These are phyloP conservation scores for Forsythia viridissima DNA, from an alignment of 257 asterid genomes.

Conservation along the genomic window DNA sequence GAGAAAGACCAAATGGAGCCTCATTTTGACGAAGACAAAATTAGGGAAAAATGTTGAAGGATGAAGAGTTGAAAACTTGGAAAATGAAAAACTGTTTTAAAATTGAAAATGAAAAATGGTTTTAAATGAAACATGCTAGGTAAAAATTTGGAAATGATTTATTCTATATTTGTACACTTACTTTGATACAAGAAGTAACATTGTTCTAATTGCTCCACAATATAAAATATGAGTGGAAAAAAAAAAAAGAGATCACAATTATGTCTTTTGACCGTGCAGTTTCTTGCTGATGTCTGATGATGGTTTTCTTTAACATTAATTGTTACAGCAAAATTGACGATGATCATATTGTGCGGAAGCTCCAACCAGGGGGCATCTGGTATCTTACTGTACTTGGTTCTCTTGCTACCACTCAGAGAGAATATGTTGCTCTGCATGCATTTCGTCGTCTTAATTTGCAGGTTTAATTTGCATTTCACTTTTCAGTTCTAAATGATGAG, in stretches of 20 bases:
- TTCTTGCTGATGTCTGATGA: constrained; percentile 21
- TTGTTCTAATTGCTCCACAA: neutral
- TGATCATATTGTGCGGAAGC: constrained; percentile 86
- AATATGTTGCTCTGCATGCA: constrained; percentile 89
- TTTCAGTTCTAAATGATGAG: neutral
- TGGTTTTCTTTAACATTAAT: constrained; percentile 4
- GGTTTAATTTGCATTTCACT: constrained; percentile 43
- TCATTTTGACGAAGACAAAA: neutral
- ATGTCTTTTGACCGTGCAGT: constrained; percentile 6
- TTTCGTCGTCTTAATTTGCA: constrained; percentile 91
- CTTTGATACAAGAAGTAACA: neutral
- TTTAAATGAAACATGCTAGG: too few relatives aligned
- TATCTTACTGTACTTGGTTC: constrained; percentile 86
- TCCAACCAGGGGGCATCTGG: constrained; percentile 88
- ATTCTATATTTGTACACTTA: neutral
- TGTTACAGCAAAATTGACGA: constrained; percentile 65
- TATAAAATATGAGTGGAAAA: neutral
- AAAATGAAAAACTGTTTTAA: neutral
- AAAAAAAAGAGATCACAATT: neutral
- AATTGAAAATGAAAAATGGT: neutral
- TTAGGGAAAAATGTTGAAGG: neutral
- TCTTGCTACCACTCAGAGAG: constrained; percentile 95
- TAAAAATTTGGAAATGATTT: neutral
- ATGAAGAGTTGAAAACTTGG: neutral
- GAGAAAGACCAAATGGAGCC: neutral